Evolutionary conservation across 2,329 filamentous ascomycete genomes (phyloP).

Genomic region (Geosmithia morbida): DNA sequence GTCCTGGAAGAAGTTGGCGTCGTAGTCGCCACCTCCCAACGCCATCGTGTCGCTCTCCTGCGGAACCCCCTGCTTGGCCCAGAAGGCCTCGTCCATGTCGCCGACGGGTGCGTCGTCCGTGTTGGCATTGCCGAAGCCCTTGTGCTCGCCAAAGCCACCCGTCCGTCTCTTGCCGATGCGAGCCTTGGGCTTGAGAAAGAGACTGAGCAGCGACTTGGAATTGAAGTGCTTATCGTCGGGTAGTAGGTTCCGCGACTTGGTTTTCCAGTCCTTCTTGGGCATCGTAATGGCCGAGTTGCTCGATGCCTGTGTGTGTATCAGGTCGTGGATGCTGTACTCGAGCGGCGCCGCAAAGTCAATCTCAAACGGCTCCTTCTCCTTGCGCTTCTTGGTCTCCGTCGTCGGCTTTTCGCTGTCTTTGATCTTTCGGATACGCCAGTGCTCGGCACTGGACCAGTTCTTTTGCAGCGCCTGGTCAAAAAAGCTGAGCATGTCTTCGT

Average conservation of each 20-base stretch:
- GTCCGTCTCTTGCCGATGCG: conserved; percentile 51
- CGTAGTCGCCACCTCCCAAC: conserved; percentile 64
- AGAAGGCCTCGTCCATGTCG: conserved; percentile 91
- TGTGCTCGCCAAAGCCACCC: neutral
- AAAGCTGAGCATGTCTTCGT: conserved; percentile 94
- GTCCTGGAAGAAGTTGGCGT: conserved; percentile 96
- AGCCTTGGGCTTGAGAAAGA: conserved; percentile 92
- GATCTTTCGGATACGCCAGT: conserved; percentile 93
- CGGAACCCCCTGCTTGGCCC: conserved; percentile 60
- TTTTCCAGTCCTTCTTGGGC: conserved; percentile 91
- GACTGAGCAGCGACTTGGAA: conserved; percentile 72
- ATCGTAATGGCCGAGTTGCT: conserved; percentile 72
- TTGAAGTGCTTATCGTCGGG: conserved; percentile 98
- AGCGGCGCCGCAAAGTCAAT: conserved; percentile 79
- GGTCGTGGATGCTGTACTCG: conserved; percentile 53
- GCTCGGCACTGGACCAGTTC: conserved; percentile 96
- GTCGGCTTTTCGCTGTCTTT: conserved; percentile 60
- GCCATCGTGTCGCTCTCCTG: conserved; percentile 36
- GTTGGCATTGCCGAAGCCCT: conserved; percentile 19
- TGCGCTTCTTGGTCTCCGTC: conserved; percentile 50
- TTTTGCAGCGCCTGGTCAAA: conserved; percentile 94
- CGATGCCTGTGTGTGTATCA: conserved; percentile 67
- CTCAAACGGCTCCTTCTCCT: conserved; percentile 93
- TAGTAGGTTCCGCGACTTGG: conserved; percentile 80
- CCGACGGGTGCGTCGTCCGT: conserved; percentile 44